These are phyloP conservation scores for Fusarium concolor DNA, from an alignment of 2,329 filamentous ascomycete species.

Conservation along the genomic window DNA sequence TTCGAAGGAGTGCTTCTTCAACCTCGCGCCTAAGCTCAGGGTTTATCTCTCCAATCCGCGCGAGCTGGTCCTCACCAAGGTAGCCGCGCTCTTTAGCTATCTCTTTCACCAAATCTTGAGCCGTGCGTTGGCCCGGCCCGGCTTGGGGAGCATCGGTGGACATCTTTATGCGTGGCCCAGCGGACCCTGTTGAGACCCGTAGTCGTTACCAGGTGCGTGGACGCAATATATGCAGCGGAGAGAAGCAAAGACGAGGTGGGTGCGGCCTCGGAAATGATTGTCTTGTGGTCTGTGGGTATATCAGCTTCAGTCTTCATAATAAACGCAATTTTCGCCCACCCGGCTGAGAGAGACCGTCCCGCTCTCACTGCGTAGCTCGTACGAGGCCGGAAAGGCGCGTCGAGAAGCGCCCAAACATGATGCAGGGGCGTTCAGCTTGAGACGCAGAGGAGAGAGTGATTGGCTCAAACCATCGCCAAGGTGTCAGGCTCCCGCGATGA, in stretches of 20 bases:
- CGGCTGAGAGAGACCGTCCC: not conserved
- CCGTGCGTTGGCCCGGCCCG: conserved; percentile 5
- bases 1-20: conserved; percentile 39
- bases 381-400: conserved; percentile 21
- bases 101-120: conserved; percentile 34
- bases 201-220: not conserved
- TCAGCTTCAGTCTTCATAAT: not conserved
- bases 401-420: not conserved
- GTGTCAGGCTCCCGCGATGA: conserved; percentile 24
- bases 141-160: not conserved
- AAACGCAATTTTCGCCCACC: not conserved
- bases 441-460: conserved; percentile 17
- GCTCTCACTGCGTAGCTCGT: conserved; percentile 3
- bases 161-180: conserved; percentile 1
- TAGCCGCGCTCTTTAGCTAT: conserved; percentile 42
- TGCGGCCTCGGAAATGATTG: not conserved
- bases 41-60: conserved; percentile 29
- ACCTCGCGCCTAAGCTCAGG: conserved; percentile 34
- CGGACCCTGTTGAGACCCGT: conserved; percentile 11
- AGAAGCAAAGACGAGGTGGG: conserved; percentile 3
- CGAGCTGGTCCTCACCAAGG: conserved; percentile 37
- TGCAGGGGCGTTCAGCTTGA: conserved; percentile 37
- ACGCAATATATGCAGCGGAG: not conserved
- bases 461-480: conserved; percentile 22
- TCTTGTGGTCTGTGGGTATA: not conserved